Percentiles rank a stretch among this genome's conserved stretches.
Evolutionary conservation across 2,329 filamentous ascomycete genomes (phyloP).

Genomic region (Sarocladiaceae sp.): DNA sequence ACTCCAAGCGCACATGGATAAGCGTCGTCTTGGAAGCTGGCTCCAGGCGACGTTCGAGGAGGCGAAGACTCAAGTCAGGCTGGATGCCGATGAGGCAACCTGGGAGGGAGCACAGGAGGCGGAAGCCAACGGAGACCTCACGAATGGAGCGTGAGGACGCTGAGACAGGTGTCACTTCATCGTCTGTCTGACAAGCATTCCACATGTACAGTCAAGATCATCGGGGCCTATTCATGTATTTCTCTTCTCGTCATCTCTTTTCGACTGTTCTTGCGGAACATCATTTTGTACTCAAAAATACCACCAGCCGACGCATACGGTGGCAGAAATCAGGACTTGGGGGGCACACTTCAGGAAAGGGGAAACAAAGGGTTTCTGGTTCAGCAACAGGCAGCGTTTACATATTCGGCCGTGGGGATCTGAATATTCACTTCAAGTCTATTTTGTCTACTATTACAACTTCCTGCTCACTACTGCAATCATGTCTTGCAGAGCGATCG

Average conservation of each 20-base stretch:
- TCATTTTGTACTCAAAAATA: not conserved
- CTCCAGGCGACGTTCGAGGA: conserved; percentile 33
- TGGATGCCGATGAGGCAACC: conserved; percentile 26
- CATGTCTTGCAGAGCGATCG: no score
- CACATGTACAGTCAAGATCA: not conserved
- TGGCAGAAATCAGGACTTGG: not conserved
- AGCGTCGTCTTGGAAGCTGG: conserved; percentile 69
- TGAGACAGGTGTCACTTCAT: not conserved
- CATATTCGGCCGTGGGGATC: not conserved
- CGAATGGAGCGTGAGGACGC: not conserved
- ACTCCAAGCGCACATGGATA: conserved; percentile 61
- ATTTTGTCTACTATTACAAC: not conserved
- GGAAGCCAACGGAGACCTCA: not conserved
- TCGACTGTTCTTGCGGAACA: not conserved
- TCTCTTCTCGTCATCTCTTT: not conserved
- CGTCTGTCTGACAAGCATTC: not conserved
- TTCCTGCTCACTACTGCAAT: not conserved
- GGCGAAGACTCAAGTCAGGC: conserved; percentile 30
- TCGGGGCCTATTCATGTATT: not conserved
- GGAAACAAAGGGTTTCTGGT: not conserved
- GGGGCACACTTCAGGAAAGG: not conserved
- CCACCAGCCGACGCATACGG: not conserved
- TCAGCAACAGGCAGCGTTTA: not conserved
- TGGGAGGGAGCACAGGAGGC: conserved; percentile 11
- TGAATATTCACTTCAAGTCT: not conserved